Base-by-base conservation (phyloP, 768 basidiomycete species). In the Lactifluus piperatus region DNA sequence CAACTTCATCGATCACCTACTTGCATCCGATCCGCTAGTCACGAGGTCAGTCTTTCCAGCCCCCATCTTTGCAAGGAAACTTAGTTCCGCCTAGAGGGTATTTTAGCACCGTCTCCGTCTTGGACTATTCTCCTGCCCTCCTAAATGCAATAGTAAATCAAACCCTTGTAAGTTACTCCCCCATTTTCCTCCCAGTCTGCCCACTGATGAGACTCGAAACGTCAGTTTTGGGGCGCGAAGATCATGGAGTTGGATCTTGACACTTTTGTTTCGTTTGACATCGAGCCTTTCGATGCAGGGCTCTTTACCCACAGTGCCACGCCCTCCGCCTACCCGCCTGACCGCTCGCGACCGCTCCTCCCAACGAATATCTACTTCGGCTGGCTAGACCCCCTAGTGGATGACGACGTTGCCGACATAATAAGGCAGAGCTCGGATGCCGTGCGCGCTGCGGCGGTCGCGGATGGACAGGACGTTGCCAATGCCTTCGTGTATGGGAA, bases 331-430 rank as follows among this genome's bases (percentile, higher is more conserved):
- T 64, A 64, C 41, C 64, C 64, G 30, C 30, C 30, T 10, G 30
- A 32, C 10, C 30, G 62, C 51, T 64, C 62, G 8, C 62, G 49
- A 8, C 41, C 29, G 14, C 64, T 64, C n/a, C 39, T 58, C 4
- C 64, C 64, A 11, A 52, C 56, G 11, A 61, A 57, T 36, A 29
- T 64, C 41, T 65, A 56, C 57, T 63, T 57, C 27, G 53, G 51
- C 24, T 65, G 58, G 58, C 41, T 24, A 5, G 27, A 34, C 32
- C 7, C 55, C 0, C 27, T n/a, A 26, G 4, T 18, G 8, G 57
- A 64, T 29, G 27, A 36, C 9, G 13, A 29, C 0, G 20, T 64
- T 9, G 43, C 44, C 18, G 44, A 30, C 6, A 46, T 52, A 1
- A 16, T 64, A 0, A 36, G 18, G 43, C 26, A 55, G 41, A 29